A percentile compares a stretch with the other conserved stretches of the same genome.
Conservation (phyloP, 2,329 filamentous ascomycete genomes). For the Aspergillus felis region DNA sequence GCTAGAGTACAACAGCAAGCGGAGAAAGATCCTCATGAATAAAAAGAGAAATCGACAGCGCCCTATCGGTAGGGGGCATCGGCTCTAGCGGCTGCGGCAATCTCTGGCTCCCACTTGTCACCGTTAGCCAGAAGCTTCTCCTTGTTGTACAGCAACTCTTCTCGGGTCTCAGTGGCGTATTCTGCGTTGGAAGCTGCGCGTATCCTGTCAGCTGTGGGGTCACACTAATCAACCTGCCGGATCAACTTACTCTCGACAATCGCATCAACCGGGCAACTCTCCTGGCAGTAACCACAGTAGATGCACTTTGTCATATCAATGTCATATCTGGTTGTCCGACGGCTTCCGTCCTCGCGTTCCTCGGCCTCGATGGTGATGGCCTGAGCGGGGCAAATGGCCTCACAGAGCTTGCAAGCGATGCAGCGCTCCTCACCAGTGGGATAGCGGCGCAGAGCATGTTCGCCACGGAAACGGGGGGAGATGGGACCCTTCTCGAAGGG, state of each 20-base stretch:
- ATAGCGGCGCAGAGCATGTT: conserved; percentile 94
- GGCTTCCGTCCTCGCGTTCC: conserved; percentile 91
- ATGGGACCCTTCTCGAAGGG: conserved; percentile 99
- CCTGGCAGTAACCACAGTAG: conserved; percentile 98
- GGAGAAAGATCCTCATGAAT: neutral
- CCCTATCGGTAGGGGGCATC: conserved; percentile 85
- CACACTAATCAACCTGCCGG: conserved; percentile 9
- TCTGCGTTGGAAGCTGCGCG: conserved; percentile 63
- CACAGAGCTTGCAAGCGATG: conserved; percentile 99
- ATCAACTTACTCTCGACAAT: conserved; percentile 65
- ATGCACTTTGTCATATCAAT: conserved; percentile 99
- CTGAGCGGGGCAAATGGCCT: conserved; percentile 95
- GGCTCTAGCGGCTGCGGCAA: conserved; percentile 85
- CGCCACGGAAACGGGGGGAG: conserved; percentile 94
- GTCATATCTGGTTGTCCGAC: conserved; percentile 94
- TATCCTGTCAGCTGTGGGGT: conserved; percentile 11
- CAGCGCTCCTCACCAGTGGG: conserved; percentile 97
- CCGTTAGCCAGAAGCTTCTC: conserved; percentile 86
- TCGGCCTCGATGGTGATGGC: conserved; percentile 99
- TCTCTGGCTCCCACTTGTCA: conserved; percentile 96
- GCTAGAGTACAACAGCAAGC: conserved; percentile 3
- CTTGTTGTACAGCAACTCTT: conserved; percentile 98
- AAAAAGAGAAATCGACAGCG: neutral
- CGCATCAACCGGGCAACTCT: conserved; percentile 96
- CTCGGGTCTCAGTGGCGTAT: conserved; percentile 73